A percentile compares a stretch with the other conserved stretches of the same genome.
Evolutionary conservation across 2,329 filamentous ascomycete species (phyloP).

Genomic region (Colletotrichum sp.): DNA sequence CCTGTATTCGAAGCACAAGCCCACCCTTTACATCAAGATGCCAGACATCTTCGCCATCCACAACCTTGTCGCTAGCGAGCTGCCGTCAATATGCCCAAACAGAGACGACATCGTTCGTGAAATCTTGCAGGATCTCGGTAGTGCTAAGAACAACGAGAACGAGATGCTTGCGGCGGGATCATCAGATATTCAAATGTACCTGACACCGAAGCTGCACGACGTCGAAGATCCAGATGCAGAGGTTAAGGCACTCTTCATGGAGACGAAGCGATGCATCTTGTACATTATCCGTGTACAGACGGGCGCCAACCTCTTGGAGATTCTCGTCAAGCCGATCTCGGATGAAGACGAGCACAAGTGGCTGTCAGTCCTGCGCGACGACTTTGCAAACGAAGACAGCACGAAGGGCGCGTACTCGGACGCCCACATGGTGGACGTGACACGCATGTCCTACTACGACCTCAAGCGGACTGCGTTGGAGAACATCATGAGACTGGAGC

Average conservation of each 20-base stretch:
- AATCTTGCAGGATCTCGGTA: slow-evolving; percentile 91
- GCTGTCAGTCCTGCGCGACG: slow-evolving; percentile 80
- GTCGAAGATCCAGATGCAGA: slow-evolving; percentile 92
- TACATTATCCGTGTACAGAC: slow-evolving; percentile 98
- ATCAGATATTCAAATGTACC: slow-evolving; percentile 87
- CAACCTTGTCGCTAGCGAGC: slow-evolving; percentile 81
- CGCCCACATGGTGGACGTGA: slow-evolving; percentile 86
- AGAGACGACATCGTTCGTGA: slow-evolving; percentile 90
- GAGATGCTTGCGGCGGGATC: slow-evolving; percentile 89
- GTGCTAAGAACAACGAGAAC: slow-evolving; percentile 93
- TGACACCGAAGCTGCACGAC: slow-evolving; percentile 89
- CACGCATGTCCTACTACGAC: slow-evolving; percentile 86
- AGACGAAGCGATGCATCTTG: slow-evolving; percentile 94
- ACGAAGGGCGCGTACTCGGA: slow-evolving; percentile 90
- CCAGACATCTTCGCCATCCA: slow-evolving; percentile 97
- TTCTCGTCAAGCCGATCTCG: slow-evolving; percentile 87
- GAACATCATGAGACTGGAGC: slow-evolving; percentile 90
- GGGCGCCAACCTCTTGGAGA: slow-evolving; percentile 90
- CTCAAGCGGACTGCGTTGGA: slow-evolving; percentile 93
- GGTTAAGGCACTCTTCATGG: slow-evolving; percentile 93
- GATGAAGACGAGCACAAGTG: slow-evolving; percentile 90
- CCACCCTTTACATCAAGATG: slow-evolving; percentile 99
- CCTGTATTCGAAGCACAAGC: slow-evolving; percentile 93
- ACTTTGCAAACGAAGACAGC: slow-evolving; percentile 72
- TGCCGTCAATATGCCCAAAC: slow-evolving; percentile 76